phyloP scores from a whole-genome alignment of 768 basidiomycete species.

The Calocybe indica region DNA sequence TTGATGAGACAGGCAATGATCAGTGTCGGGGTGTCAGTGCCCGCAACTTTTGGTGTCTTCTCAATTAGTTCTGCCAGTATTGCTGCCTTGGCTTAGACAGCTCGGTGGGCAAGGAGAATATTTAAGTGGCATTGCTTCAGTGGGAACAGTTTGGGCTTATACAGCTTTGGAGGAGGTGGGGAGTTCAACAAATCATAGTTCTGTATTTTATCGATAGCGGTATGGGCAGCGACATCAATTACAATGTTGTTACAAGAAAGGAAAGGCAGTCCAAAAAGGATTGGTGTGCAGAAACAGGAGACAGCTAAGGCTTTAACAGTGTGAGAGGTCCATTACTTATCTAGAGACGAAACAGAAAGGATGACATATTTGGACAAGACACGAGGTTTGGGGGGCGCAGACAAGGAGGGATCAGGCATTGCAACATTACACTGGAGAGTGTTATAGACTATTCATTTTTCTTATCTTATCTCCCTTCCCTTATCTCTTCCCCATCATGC shows the following conservation, averaged over 20 bases:
- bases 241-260: constrained; percentile 14
- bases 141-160: neutral
- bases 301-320: no score
- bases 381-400: neutral
- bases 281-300: no score
- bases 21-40: no score
- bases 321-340: neutral
- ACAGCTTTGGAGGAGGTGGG: neutral
- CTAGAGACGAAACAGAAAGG: constrained; percentile 7
- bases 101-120: no score
- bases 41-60: no score
- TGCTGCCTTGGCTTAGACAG: no score
- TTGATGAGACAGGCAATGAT: neutral
- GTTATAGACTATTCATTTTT: no score
- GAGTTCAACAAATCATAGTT: constrained; percentile 2
- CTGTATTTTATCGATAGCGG: constrained; percentile 9
- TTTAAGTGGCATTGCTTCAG: neutral
- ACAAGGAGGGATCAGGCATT: neutral
- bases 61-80: no score
- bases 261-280: no score
- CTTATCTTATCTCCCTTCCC: no score
- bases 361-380: constrained; percentile 11
- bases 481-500: no score
- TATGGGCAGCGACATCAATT: constrained; percentile 15
- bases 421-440: no score